A percentile compares a stretch with the other conserved stretches of the same genome.
These are phyloP conservation scores for Rhododendron molle DNA, from an alignment of 148 eudicot genomes.

Conservation along the genomic window DNA sequence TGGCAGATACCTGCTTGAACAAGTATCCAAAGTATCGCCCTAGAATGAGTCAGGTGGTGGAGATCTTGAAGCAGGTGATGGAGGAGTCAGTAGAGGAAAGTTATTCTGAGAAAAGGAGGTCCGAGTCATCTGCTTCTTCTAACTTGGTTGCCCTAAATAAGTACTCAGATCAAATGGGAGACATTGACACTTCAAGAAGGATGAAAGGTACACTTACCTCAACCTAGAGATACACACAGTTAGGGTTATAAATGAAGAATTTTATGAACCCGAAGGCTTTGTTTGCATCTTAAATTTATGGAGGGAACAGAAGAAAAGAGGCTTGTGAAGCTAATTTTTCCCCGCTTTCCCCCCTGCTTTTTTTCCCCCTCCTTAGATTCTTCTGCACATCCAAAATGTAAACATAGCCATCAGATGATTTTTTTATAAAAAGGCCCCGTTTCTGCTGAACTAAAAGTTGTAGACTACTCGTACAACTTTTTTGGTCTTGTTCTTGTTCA, in stretches of 20 bases:
- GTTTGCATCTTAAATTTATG: not conserved
- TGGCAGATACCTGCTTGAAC: conserved; percentile 50
- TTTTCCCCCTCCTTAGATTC: not conserved
- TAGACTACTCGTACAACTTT: too few relatives aligned
- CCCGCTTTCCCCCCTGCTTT: not conserved
- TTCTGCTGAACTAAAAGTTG: too few relatives aligned
- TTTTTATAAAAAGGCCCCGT: too few relatives aligned
- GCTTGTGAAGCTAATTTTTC: not conserved
- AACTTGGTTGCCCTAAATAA: not conserved
- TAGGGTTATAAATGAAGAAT: conserved; percentile 1
- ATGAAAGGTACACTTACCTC: not conserved
- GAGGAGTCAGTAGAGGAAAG: conserved; percentile 20
- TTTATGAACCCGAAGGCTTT: not conserved
- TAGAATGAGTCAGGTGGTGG: conserved; percentile 39
- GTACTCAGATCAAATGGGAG: conserved; percentile 1
- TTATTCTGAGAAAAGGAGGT: conserved; percentile 7
- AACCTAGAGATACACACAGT: not conserved
- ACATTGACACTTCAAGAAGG: not conserved
- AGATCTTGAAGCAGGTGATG: conserved; percentile 36
- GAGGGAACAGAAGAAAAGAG: not conserved
- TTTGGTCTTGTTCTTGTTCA: too few relatives aligned
- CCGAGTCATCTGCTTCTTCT: not conserved
- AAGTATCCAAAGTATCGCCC: conserved; percentile 52
- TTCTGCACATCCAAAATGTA: not conserved
- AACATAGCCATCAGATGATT: not conserved